Evolutionary conservation across 805 yeast species (phyloP).

Genomic region (Starmera quercuum): DNA sequence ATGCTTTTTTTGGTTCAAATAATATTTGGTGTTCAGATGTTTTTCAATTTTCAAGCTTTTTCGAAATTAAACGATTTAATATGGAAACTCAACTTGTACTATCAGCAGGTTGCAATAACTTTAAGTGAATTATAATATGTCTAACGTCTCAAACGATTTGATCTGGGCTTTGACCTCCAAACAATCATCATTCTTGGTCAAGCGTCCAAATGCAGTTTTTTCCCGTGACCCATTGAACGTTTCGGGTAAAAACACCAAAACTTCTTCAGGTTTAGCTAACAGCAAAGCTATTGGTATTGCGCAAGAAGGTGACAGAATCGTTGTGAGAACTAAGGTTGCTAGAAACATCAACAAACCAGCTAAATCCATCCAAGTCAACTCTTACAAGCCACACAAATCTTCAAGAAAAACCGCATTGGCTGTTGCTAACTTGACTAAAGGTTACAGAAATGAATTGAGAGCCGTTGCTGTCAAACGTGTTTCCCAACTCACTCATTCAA

Average conservation of each 20-base stretch:
- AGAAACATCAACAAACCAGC: conserved; percentile 41
- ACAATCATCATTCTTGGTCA: conserved; percentile 39
- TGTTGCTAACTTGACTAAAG: conserved; percentile 34
- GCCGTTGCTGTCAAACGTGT: conserved; percentile 42
- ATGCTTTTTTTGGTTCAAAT: too few species aligned
- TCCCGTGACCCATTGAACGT: conserved; percentile 45
- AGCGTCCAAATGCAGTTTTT: conserved; percentile 34
- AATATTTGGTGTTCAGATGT: too few species aligned
- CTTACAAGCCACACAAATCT: conserved; percentile 35
- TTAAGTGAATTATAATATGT: too few species aligned
- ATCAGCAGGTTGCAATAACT: too few species aligned
- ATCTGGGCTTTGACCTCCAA: conserved; percentile 44
- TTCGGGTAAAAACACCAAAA: conserved; percentile 36
- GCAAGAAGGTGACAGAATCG: conserved; percentile 30
- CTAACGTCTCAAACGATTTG: conserved; percentile 34
- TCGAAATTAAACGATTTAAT: too few species aligned
- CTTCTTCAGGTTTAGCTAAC: conserved; percentile 41
- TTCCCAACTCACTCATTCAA: conserved; percentile 33
- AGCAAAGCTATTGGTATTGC: conserved; percentile 41
- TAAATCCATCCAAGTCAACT: conserved; percentile 27
- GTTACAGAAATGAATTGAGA: conserved; percentile 42
- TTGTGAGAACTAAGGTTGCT: conserved; percentile 33
- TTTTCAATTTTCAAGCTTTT: too few species aligned
- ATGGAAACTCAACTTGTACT: too few species aligned
- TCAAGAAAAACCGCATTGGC: conserved; percentile 37